These are phyloP conservation scores for Candida insectalens DNA, from an alignment of 805 yeast genomes.

Conservation along the genomic window DNA sequence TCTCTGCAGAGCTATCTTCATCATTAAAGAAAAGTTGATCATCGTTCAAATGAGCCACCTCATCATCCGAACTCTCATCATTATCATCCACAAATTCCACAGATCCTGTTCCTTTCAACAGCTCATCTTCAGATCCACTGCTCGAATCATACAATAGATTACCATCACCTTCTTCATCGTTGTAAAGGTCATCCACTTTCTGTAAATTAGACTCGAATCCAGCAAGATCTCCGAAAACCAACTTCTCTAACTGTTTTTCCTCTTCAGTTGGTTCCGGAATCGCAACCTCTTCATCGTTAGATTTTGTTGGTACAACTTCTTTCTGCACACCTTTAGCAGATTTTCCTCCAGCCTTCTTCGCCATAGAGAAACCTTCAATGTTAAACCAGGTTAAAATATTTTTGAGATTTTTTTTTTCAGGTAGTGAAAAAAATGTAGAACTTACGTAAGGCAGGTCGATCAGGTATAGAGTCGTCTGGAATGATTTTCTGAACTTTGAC, in stretches of 20 bases:
- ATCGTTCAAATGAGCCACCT: slow-evolving; percentile 28
- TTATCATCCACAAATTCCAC: slow-evolving; percentile 29
- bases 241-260: slow-evolving; percentile 67
- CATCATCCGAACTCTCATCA: slow-evolving; percentile 23
- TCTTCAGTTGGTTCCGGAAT: slow-evolving; percentile 75
- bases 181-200: slow-evolving; percentile 47
- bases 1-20: slow-evolving; percentile 23
- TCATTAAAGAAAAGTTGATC: slow-evolving; percentile 49
- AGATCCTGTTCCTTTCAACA: slow-evolving; percentile 29
- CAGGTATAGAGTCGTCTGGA: no score
- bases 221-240: slow-evolving; percentile 82
- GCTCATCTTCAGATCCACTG: slow-evolving; percentile 24
- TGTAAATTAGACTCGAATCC: slow-evolving; percentile 62
- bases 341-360: slow-evolving; percentile 7
- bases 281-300: slow-evolving; percentile 9
- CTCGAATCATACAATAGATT: slow-evolving; percentile 17
- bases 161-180: slow-evolving; percentile 27
- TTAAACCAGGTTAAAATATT: slow-evolving; percentile 1
- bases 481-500: no score
- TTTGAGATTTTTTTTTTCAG: no score
- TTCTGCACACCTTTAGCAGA: slow-evolving; percentile 3
- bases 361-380: background rate
- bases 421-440: no score
- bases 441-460: no score
- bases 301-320: background rate